Base-by-base conservation (phyloP, 306 rosid species). In the Inga laurina region DNA sequence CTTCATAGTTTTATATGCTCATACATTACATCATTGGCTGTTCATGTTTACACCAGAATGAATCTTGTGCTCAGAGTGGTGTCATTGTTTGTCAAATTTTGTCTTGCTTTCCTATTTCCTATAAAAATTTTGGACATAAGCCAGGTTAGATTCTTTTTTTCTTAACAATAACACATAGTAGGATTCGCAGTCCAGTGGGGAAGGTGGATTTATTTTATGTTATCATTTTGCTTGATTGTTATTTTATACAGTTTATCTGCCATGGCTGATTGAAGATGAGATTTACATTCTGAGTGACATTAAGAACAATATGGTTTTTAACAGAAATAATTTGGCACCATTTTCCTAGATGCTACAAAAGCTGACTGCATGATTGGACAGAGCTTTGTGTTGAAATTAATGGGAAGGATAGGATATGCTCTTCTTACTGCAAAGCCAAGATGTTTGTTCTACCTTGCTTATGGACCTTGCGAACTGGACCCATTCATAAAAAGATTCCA, bases 341-440 rank as follows among this genome's bases (percentile, higher is more conserved):
- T 57, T 59, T 59, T 24, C 43, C 48, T 15, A 62, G 80, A 76
- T 12, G 66, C 80, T 59, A 22, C 46, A 41, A 59, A 39, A 57
- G 71, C 19, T 59, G 41, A 3, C 37, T 15, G 71, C 71, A 15
- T 76, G 72, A 43, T 76, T 39, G 71, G 32, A 62, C 24, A 59
- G 71, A 59, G 56, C 65, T 75, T 75, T 57, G 72, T 44, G 52
- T 37, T 41, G 76, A 37, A 54, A 44, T 16, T 54, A 21, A 77
- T 82, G 78, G 65, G 59, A 11, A 69, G 68, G 41, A 48, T 59
- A 43, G 30, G 73, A 56, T 44, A 56, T 57, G 59, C 65, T 82
- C 51, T 32, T 44, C 8, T 61, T 76, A 30, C 74, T 74, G 69
- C 71, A 8, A 66, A 15, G 30, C 72, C 48, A 41, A 57, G 21